These are phyloP conservation scores for Ceratocystis variospora DNA, from an alignment of 2,329 filamentous ascomycete species.

Conservation along the genomic window DNA sequence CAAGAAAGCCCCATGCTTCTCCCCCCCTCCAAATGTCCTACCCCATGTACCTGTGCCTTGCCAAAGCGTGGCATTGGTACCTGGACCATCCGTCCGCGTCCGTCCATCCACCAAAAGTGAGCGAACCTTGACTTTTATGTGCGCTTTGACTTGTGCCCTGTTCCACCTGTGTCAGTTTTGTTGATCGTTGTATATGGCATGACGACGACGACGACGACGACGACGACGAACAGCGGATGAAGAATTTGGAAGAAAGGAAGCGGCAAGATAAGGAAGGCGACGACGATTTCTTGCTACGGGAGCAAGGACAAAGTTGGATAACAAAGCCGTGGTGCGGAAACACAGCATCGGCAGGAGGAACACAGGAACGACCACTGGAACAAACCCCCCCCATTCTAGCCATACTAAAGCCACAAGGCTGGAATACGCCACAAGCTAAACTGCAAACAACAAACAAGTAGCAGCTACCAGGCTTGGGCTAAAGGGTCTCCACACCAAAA, in stretches of 20 bases:
- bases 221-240: not conserved
- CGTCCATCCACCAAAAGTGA: slow-evolving; percentile 6
- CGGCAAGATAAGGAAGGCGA: not conserved
- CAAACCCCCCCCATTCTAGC: not conserved
- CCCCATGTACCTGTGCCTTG: not conserved
- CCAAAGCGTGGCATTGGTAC: slow-evolving; percentile 7
- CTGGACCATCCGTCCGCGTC: slow-evolving; percentile 4
- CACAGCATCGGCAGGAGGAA: not conserved
- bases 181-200: slow-evolving; percentile 7
- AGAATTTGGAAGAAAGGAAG: not conserved
- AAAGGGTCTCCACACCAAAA: slow-evolving; percentile 1
- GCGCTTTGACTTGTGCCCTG: slow-evolving; percentile 2
- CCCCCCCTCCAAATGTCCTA: not conserved
- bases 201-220: slow-evolving; percentile 5
- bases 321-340: not conserved
- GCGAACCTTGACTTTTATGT: not conserved
- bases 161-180: slow-evolving; percentile 3
- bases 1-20: not conserved
- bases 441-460: not conserved
- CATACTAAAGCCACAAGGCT: not conserved
- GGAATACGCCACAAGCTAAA: not conserved
- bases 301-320: not conserved
- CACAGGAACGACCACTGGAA: too few species aligned
- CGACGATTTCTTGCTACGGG: too few species aligned
- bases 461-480: not conserved